phyloP scores from a whole-genome alignment of 176 grass and related monocot genomes.

The Ampelocalamus luodianensis region DNA sequence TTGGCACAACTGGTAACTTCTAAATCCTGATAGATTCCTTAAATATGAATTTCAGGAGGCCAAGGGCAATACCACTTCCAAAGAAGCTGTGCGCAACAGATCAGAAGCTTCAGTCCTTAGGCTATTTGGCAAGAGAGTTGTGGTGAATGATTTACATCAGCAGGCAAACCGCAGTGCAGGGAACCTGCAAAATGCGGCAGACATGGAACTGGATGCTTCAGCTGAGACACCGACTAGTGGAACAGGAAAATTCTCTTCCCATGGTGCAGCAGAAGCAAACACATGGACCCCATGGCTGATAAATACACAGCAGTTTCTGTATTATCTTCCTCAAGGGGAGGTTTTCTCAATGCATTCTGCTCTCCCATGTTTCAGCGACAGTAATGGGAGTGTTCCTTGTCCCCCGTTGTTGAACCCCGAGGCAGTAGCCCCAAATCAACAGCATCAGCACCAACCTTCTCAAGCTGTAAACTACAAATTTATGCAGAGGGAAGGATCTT shows the following conservation, averaged over 20 bases:
- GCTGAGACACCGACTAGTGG: conserved; percentile 38
- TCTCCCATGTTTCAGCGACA: conserved; percentile 45
- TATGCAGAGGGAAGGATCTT: conserved; percentile 50
- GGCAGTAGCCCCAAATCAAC: conserved; percentile 2
- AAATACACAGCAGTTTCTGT: conserved; percentile 51
- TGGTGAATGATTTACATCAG: conserved; percentile 33
- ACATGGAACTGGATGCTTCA: conserved; percentile 53
- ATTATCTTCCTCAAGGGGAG: conserved; percentile 49
- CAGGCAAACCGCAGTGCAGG: neutral
- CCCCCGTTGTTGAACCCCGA: conserved; percentile 30
- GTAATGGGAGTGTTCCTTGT: conserved; percentile 36
- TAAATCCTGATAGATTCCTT: conserved; percentile 29
- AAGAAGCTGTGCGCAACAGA: conserved; percentile 37
- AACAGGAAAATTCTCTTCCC: conserved; percentile 18
- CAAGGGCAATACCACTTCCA: neutral
- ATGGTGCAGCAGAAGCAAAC: conserved; percentile 20
- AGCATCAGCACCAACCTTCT: conserved; percentile 15
- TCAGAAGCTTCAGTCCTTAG: conserved; percentile 51
- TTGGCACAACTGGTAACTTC: neutral
- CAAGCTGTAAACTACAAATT: conserved; percentile 20
- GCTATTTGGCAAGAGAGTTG: conserved; percentile 80
- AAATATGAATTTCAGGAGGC: conserved; percentile 35
- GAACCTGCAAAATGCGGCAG: neutral
- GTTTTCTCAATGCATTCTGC: conserved; percentile 26
- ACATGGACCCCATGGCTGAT: conserved; percentile 46